Percentiles rank a stretch among this genome's conserved stretches.
phyloP scores from a whole-genome alignment of 2,329 filamentous ascomycete species.

The Aureobasidium sp. region DNA sequence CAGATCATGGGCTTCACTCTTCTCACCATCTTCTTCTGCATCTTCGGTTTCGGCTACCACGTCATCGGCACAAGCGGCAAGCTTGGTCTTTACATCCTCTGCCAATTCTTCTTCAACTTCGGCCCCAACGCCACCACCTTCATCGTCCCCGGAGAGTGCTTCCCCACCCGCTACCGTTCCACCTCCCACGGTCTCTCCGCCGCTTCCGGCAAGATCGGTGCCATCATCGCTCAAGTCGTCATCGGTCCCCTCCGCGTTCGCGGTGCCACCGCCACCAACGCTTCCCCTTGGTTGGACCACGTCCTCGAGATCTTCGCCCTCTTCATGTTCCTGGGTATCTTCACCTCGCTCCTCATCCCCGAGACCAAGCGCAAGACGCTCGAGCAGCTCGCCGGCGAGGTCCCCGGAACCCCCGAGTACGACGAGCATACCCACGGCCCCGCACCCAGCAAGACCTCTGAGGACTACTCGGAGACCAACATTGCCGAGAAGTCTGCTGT shows the following conservation, averaged over 20 bases:
- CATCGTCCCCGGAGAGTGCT: slow-evolving; percentile 44
- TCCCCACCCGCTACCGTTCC: slow-evolving; percentile 40
- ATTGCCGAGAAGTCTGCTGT: slow-evolving; percentile 2
- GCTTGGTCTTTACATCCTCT: slow-evolving; percentile 38
- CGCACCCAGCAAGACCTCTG: not conserved
- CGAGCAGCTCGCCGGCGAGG: slow-evolving; percentile 61
- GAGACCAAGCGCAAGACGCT: slow-evolving; percentile 68
- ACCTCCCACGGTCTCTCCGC: slow-evolving; percentile 42
- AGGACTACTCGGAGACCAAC: not conserved
- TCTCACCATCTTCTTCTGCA: slow-evolving; percentile 40
- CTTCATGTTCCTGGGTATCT: slow-evolving; percentile 67
- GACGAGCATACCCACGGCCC: slow-evolving; percentile 20
- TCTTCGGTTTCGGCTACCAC: slow-evolving; percentile 42
- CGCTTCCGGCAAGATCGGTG: slow-evolving; percentile 40
- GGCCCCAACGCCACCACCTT: slow-evolving; percentile 44
- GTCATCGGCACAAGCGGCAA: slow-evolving; percentile 33
- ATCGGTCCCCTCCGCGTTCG: slow-evolving; percentile 44
- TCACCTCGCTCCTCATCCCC: slow-evolving; percentile 63
- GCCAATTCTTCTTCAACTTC: slow-evolving; percentile 47
- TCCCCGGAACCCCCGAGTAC: slow-evolving; percentile 46
- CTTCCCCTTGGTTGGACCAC: slow-evolving; percentile 59
- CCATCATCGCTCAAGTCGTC: slow-evolving; percentile 42
- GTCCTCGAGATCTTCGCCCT: slow-evolving; percentile 70
- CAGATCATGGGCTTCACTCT: slow-evolving; percentile 50
- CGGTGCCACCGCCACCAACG: slow-evolving; percentile 43